Evolutionary conservation across 2,329 filamentous ascomycete genomes (phyloP).

Genomic region (Elsinoe ampelina): DNA sequence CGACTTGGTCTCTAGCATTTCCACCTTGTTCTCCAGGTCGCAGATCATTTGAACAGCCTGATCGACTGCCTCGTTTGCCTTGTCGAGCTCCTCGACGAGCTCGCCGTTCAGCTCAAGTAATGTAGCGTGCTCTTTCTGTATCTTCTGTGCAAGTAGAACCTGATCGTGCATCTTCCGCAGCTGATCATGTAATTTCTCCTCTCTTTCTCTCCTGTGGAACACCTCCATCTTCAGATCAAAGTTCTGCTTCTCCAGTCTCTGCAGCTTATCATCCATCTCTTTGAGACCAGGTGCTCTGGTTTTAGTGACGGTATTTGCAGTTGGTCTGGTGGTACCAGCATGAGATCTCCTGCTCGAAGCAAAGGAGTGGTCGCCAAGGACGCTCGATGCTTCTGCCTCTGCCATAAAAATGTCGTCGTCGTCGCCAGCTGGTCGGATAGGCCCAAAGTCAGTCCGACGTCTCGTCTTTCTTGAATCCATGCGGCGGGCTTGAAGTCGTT

Average conservation of each 20-base stretch:
- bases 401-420: slow-evolving; percentile 31
- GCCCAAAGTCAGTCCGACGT: slow-evolving; percentile 26
- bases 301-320: slow-evolving; percentile 15
- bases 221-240: slow-evolving; percentile 68
- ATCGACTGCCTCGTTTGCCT: slow-evolving; percentile 59
- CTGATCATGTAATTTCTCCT: slow-evolving; percentile 49
- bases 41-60: slow-evolving; percentile 64
- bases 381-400: slow-evolving; percentile 24
- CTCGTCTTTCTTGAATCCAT: slow-evolving; percentile 24
- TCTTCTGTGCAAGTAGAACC: slow-evolving; percentile 29
- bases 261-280: slow-evolving; percentile 61
- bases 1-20: slow-evolving; percentile 20
- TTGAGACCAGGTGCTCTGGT: slow-evolving; percentile 45
- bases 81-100: slow-evolving; percentile 53
- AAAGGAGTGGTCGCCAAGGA: slow-evolving; percentile 20
- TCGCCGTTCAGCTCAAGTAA: slow-evolving; percentile 50
- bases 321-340: slow-evolving; percentile 1
- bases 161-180: slow-evolving; percentile 48
- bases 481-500: slow-evolving; percentile 27
- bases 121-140: slow-evolving; percentile 36
- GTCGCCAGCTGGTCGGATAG: slow-evolving; percentile 17
- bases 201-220: slow-evolving; percentile 58
- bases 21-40: slow-evolving; percentile 45
- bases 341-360: slow-evolving; percentile 12
- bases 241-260: slow-evolving; percentile 63